Evolutionary conservation across 140 eudicot genomes (phyloP).

Genomic region (Stevia rebaudiana): DNA sequence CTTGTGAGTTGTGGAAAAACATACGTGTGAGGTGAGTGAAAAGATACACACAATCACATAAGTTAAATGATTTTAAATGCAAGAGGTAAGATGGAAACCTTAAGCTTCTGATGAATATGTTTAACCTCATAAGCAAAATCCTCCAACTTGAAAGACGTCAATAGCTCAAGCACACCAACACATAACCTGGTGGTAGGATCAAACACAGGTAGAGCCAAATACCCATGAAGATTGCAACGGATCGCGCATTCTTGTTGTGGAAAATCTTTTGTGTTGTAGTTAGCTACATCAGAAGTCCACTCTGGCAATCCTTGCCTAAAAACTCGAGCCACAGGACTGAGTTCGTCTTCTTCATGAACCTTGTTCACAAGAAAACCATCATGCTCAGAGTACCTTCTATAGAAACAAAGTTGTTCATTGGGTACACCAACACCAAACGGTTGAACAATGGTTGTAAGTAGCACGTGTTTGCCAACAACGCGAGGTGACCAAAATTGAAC

Average conservation of each 20-base stretch:
- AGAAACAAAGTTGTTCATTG: constrained; percentile 6
- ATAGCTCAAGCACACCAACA: constrained; percentile 35
- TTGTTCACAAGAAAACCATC: background rate
- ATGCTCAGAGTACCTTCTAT: constrained; percentile 11
- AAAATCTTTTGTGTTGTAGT: constrained; percentile 11
- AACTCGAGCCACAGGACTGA: constrained; percentile 21
- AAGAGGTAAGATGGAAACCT: constrained; percentile 3
- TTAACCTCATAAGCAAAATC: constrained; percentile 11
- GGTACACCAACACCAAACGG: constrained; percentile 23
- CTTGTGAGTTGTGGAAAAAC: too few species aligned
- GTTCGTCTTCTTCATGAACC: background rate
- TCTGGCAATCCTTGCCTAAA: constrained; percentile 18
- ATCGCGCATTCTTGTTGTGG: constrained; percentile 6
- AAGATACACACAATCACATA: background rate
- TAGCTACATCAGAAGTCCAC: constrained; percentile 17
- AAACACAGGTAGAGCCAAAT: constrained; percentile 30
- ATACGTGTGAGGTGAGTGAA: too few species aligned
- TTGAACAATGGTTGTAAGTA: constrained; percentile 16
- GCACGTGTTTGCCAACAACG: background rate
- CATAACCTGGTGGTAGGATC: constrained; percentile 14
- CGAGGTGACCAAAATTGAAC: constrained; percentile 22
- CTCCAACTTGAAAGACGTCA: constrained; percentile 1
- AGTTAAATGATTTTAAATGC: background rate
- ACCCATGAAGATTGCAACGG: constrained; percentile 11
- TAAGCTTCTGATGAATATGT: background rate